Evolutionary conservation across 2,329 filamentous ascomycete species (phyloP).

Genomic region (Salinomyces thailandicus): DNA sequence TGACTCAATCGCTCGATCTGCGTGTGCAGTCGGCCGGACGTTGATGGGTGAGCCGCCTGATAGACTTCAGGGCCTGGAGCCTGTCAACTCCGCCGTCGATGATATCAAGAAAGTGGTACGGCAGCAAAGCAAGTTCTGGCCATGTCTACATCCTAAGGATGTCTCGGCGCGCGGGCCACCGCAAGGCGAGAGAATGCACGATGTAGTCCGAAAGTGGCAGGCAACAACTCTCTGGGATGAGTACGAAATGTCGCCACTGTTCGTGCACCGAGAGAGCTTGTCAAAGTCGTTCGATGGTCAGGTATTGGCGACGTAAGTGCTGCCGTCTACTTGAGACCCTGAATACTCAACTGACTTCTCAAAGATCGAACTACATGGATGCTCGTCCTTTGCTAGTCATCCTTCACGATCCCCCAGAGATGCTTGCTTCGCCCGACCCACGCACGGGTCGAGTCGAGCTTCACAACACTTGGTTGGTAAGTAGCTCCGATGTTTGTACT

Average conservation of each 20-base stretch:
- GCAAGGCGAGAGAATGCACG: constrained; percentile 58
- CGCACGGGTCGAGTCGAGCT: constrained; percentile 60
- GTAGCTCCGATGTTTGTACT: constrained; percentile 30
- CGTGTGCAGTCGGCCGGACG: constrained; percentile 79
- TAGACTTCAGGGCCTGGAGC: constrained; percentile 37
- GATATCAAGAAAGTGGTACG: constrained; percentile 48
- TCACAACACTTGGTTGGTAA: constrained; percentile 81
- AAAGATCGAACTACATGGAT: constrained; percentile 52
- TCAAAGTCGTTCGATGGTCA: constrained; percentile 21
- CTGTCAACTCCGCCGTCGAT: constrained; percentile 43
- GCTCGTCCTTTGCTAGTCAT: constrained; percentile 66
- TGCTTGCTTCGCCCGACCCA: constrained; percentile 33
- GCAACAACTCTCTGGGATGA: constrained; percentile 59
- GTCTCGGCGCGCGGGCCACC: constrained; percentile 21
- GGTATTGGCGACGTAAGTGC: constrained; percentile 24
- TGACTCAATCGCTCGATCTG: constrained; percentile 81
- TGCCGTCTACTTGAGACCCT: background rate
- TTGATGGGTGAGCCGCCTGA: constrained; percentile 91
- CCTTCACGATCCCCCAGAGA: constrained; percentile 60
- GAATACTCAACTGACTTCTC: constrained; percentile 7
- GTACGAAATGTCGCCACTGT: constrained; percentile 68
- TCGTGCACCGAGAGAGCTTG: constrained; percentile 58
- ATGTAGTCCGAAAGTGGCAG: constrained; percentile 70
- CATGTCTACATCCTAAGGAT: constrained; percentile 66
- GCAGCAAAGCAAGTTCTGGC: constrained; percentile 64